Percentiles rank a stretch among this genome's conserved stretches.
phyloP scores from a whole-genome alignment of 129 eudicot genomes.

The Solidago caesia region DNA sequence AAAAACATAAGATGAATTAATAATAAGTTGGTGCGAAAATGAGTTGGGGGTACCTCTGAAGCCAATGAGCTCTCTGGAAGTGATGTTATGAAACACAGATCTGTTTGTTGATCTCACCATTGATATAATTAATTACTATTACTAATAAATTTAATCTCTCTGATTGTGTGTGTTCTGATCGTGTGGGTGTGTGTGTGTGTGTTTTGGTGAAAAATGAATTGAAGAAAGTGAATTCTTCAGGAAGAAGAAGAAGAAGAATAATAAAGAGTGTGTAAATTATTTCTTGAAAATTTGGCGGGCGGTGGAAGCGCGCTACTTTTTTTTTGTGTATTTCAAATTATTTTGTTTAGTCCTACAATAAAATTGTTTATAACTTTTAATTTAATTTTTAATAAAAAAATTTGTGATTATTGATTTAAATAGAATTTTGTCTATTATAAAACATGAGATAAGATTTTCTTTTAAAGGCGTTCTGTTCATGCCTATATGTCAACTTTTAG shows the following conservation, averaged over 20 bases:
- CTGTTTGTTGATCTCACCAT: slow-evolving; percentile 49
- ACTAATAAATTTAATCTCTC: too few relatives aligned
- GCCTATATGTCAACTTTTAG: too few relatives aligned
- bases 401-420: too few relatives aligned
- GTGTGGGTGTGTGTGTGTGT: not conserved
- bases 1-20: not conserved
- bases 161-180: not conserved
- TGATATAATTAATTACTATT: too few relatives aligned
- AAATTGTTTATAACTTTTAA: too few relatives aligned
- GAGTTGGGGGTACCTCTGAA: slow-evolving; percentile 52
- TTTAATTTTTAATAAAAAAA: too few relatives aligned
- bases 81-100: slow-evolving; percentile 57
- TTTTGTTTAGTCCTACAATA: not conserved
- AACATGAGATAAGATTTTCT: too few relatives aligned
- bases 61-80: slow-evolving; percentile 73
- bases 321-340: not conserved
- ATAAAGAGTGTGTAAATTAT: slow-evolving; percentile 11
- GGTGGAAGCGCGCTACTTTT: slow-evolving; percentile 14
- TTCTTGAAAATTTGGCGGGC: slow-evolving; percentile 29
- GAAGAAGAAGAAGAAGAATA: not conserved
- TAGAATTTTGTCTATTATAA: too few relatives aligned
- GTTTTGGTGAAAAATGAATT: slow-evolving; percentile 7
- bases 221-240: not conserved
- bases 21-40: not conserved
- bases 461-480: too few relatives aligned